These are phyloP conservation scores for Exophiala xenobiotica DNA, from an alignment of 2,329 filamentous ascomycete species.

Conservation along the genomic window DNA sequence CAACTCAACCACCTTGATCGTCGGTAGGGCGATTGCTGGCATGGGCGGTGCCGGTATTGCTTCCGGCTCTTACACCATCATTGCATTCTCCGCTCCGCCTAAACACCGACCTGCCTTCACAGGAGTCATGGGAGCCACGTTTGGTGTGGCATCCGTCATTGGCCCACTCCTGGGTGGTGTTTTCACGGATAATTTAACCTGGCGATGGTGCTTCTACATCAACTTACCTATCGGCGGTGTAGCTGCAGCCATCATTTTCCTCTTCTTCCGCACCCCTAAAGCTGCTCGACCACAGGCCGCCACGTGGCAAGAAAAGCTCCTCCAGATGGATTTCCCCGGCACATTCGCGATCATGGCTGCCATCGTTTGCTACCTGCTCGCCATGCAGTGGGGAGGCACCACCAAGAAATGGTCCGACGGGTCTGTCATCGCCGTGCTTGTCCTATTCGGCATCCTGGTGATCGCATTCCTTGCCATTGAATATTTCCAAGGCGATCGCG, in stretches of 20 bases:
- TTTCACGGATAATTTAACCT: slow-evolving; percentile 35
- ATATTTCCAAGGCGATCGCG: slow-evolving; percentile 40
- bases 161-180: slow-evolving; percentile 35
- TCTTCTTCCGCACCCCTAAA: slow-evolving; percentile 34
- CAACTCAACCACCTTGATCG: slow-evolving; percentile 38
- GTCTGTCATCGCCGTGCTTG: slow-evolving; percentile 48
- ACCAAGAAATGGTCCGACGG: slow-evolving; percentile 39
- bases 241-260: slow-evolving; percentile 29
- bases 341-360: slow-evolving; percentile 41
- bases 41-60: slow-evolving; percentile 38
- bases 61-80: slow-evolving; percentile 45
- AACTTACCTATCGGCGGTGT: slow-evolving; percentile 37
- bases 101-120: slow-evolving; percentile 50
- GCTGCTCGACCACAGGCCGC: slow-evolving; percentile 28
- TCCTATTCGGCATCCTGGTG: slow-evolving; percentile 43
- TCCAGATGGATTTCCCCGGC: slow-evolving; percentile 49
- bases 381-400: slow-evolving; percentile 48
- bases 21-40: slow-evolving; percentile 42
- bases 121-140: slow-evolving; percentile 32
- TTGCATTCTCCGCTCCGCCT: slow-evolving; percentile 48
- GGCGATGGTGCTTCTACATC: slow-evolving; percentile 41
- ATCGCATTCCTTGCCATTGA: slow-evolving; percentile 40
- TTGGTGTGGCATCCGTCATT: slow-evolving; percentile 33
- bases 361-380: slow-evolving; percentile 45
- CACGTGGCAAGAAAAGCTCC: slow-evolving; percentile 38